Conservation (phyloP, 805 yeast species). For the Zygoascus biomembranicola region DNA sequence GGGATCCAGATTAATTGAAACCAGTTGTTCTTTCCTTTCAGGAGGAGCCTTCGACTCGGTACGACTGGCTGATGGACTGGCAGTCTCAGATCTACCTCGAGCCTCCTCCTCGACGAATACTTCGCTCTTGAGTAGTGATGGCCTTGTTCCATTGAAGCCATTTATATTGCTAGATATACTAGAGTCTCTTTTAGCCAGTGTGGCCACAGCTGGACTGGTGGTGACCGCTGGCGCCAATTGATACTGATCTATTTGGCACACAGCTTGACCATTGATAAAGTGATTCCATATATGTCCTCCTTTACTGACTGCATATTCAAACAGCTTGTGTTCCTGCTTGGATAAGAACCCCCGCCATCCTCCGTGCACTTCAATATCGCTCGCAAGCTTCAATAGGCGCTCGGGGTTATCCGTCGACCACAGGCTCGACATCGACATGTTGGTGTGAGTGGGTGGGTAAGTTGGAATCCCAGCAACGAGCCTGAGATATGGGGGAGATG, state of each 20-base stretch:
- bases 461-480: background rate
- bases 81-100: background rate
- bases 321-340: conserved; percentile 31
- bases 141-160: background rate
- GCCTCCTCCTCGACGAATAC: background rate
- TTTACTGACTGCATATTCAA: conserved; percentile 23
- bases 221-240: background rate
- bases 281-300: conserved; percentile 28
- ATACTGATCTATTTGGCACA: conserved; percentile 15
- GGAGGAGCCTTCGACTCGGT: background rate
- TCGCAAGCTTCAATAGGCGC: conserved; percentile 17
- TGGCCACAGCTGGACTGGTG: background rate
- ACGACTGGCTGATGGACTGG: conserved; percentile 2
- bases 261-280: conserved; percentile 25
- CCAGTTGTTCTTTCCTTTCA: conserved; percentile 1
- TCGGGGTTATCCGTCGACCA: conserved; percentile 15
- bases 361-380: conserved; percentile 21
- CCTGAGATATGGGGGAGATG: background rate
- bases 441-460: background rate
- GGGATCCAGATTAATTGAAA: conserved; percentile 23
- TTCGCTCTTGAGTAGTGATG: background rate
- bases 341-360: conserved; percentile 31
- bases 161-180: background rate
- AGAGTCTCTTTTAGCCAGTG: background rate
- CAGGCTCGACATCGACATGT: conserved; percentile 4